Evolutionary conservation across 345 rosid species (phyloP), one percentile per base, ranked within the genome.

Genomic region (Gossypium raimondii): DNA sequence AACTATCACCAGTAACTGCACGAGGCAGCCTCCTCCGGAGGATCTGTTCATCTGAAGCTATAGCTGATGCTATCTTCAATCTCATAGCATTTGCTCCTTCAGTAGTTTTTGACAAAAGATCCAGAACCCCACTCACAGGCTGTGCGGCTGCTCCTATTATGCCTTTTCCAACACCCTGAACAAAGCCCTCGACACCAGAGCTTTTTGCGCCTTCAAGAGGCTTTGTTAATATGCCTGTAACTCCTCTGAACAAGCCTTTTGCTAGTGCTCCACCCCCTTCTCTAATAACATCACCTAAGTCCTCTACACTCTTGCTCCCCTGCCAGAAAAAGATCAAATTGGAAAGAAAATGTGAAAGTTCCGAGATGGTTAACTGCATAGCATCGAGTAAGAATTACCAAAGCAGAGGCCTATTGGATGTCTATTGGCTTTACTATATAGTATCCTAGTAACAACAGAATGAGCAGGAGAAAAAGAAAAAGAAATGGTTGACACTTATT

Each of bases 1-100:
- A 83, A 85, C 87, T 89, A 82, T 96, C 97, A 75, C 93, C 98
- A 51, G 95, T 80, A 79, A 96, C 86, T 58, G 86, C 98, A 57
- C 98, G 93, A 67, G 97, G 98, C 75, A 93, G 85, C 85, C 98
- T 90, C 83, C 79, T 85, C 61, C 97, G 97, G 66, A 96, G 97
- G 69, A 93, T 93, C 81, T 96, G 99, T 72, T 96, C 98, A 84
- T 96, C 99, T 80, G 99, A 96, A 61, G 98, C 88, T 83, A 96
- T 88, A 71, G 98, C 97, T 73, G 99, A 89, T 81, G 89, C 85
- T 81, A 96, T 93, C 85, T 96, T 93, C 97, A 93, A 91, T 83
- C 98, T 88, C 93, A 95, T 85, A 72, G 98, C 99, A 87, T 95
- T 95, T 72, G 99, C 99, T 77, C 99, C 99, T 87, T 95, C 99